phyloP scores from a whole-genome alignment of 768 basidiomycete genomes.

The Lactarius sp. region DNA sequence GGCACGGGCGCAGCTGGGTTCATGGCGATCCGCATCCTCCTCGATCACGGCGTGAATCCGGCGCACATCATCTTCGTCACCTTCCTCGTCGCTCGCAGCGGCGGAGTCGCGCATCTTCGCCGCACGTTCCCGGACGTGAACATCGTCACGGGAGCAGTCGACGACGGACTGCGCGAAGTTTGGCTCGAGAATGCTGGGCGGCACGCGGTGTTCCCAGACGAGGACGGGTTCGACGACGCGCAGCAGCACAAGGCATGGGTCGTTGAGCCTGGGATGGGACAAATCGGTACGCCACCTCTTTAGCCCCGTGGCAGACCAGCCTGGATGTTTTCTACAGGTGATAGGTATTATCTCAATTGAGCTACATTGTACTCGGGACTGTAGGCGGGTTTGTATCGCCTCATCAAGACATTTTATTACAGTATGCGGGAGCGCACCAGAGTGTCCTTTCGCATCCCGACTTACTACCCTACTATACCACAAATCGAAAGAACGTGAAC shows the following conservation, averaged over 20 bases:
- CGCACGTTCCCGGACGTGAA: constrained; percentile 81
- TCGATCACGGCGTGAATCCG: constrained; percentile 88
- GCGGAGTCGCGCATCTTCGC: constrained; percentile 72
- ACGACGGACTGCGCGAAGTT: constrained; percentile 68
- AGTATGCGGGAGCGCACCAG: neutral
- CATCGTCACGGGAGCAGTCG: constrained; percentile 81
- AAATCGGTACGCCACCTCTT: constrained; percentile 56
- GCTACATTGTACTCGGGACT: neutral
- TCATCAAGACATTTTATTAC: neutral
- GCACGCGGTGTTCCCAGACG: constrained; percentile 35
- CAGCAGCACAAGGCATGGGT: constrained; percentile 67
- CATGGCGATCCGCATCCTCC: constrained; percentile 90
- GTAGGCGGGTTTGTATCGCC: neutral
- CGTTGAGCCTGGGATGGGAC: constrained; percentile 85
- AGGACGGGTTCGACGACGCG: constrained; percentile 28
- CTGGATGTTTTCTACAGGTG: constrained; percentile 30
- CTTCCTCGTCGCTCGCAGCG: constrained; percentile 79
- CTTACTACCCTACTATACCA: constrained; percentile 1
- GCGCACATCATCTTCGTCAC: constrained; percentile 86
- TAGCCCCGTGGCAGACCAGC: neutral
- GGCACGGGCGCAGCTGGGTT: constrained; percentile 90
- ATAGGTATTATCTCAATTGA: constrained; percentile 37
- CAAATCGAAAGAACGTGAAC: constrained; percentile 4
- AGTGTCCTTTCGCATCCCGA: neutral
- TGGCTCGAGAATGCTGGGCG: constrained; percentile 55